A percentile compares a stretch with the other conserved stretches of the same genome.
Evolutionary conservation across 306 rosid genomes (phyloP).

Genomic region (Pyrus pyrifolia): DNA sequence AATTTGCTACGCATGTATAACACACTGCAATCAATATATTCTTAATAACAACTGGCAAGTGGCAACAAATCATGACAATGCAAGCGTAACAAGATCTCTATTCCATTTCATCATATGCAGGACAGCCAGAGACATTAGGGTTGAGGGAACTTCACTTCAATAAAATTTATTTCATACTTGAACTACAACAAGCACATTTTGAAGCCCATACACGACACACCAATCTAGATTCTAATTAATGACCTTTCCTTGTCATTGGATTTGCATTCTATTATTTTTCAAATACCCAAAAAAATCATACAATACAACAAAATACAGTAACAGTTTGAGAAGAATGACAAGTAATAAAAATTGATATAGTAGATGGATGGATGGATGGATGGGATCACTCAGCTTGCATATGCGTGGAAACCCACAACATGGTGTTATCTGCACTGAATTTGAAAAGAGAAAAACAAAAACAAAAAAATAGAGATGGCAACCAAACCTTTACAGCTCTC

Average conservation of each 20-base stretch:
- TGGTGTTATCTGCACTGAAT: neutral
- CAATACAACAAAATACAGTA: neutral
- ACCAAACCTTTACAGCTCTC: slow-evolving; percentile 82
- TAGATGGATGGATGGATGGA: neutral
- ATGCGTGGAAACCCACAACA: neutral
- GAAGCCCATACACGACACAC: neutral
- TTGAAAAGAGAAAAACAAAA: neutral
- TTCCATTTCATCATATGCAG: neutral
- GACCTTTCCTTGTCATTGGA: neutral
- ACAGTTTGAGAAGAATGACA: neutral
- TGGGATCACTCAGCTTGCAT: neutral
- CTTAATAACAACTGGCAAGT: neutral
- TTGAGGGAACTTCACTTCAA: neutral
- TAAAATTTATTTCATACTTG: neutral
- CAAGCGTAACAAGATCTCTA: neutral
- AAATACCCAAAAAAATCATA: no score
- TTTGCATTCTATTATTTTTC: neutral
- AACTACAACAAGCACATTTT: neutral
- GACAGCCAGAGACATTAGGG: neutral
- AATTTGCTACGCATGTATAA: neutral
- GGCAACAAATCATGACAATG: neutral
- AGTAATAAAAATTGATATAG: neutral
- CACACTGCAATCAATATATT: neutral
- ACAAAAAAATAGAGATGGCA: slow-evolving; percentile 15
- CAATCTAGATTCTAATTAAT: neutral